phyloP scores from a whole-genome alignment of 139 green algal species.

The Nannochloris sp. region DNA sequence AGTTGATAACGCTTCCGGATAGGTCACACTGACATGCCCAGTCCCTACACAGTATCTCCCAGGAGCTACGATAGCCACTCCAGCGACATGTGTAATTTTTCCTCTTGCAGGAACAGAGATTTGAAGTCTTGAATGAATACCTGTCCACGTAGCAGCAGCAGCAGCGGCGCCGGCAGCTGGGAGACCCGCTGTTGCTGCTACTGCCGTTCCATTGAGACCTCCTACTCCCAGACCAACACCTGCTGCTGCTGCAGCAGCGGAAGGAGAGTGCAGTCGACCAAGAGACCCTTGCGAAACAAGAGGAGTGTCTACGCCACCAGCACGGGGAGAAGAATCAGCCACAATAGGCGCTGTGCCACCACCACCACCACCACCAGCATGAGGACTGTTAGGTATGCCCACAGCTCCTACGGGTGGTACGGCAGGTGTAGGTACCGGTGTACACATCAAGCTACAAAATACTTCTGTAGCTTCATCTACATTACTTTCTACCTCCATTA shows the following conservation, averaged over 20 bases:
- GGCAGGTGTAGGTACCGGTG: no score
- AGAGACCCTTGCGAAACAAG: no score
- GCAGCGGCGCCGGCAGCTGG: background rate
- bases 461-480: background rate
- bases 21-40: constrained; percentile 1
- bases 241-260: no score
- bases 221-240: background rate
- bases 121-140: constrained; percentile 1
- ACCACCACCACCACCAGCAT: background rate
- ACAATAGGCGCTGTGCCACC: background rate
- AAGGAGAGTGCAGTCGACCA: no score
- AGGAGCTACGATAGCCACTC: constrained; percentile 19
- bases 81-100: constrained; percentile 9
- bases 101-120: background rate
- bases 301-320: background rate
- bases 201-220: background rate
- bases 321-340: background rate
- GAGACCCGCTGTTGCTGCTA: background rate
- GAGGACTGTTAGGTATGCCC: background rate
- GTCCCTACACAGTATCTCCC: constrained; percentile 20
- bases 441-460: background rate
- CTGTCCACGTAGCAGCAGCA: constrained; percentile 6
- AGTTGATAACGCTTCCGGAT: background rate
- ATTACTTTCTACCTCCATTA: background rate
- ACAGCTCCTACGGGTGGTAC: background rate